These are phyloP conservation scores for Nepenthes alata DNA, from an alignment of 179 eudicot genomes.

Conservation along the genomic window DNA sequence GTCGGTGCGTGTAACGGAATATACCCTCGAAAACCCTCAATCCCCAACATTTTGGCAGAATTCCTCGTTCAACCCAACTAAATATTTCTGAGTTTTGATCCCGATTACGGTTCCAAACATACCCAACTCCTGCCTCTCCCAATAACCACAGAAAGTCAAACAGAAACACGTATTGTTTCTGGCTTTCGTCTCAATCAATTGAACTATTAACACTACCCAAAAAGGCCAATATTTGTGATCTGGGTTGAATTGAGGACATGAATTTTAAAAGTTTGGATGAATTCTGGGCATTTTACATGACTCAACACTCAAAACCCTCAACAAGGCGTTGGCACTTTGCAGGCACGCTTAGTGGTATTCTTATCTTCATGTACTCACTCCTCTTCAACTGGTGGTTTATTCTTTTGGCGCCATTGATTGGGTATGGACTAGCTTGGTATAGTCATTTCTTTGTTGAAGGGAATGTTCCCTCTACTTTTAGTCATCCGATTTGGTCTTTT, in stretches of 20 bases:
- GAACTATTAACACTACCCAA: too few species aligned
- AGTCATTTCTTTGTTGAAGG: slow-evolving; percentile 78
- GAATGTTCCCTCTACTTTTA: slow-evolving; percentile 69
- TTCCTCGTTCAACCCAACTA: too few species aligned
- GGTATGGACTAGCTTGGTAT: slow-evolving; percentile 77
- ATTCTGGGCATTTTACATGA: slow-evolving; percentile 81
- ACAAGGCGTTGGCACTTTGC: slow-evolving; percentile 79
- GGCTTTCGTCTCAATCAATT: too few species aligned
- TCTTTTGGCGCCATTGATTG: slow-evolving; percentile 52
- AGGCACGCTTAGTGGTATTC: slow-evolving; percentile 42
- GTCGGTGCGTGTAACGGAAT: too few species aligned
- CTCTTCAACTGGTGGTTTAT: slow-evolving; percentile 53
- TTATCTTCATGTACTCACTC: slow-evolving; percentile 34
- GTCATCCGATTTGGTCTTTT: slow-evolving; percentile 83
- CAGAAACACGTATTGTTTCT: too few species aligned
- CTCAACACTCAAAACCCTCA: slow-evolving; percentile 72
- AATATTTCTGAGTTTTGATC: too few species aligned
- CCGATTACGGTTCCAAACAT: too few species aligned
- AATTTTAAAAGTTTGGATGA: slow-evolving; percentile 71
- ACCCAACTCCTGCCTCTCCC: too few species aligned
- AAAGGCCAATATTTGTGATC: background rate
- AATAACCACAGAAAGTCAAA: too few species aligned
- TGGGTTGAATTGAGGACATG: slow-evolving; percentile 17
- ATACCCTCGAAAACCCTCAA: too few species aligned
- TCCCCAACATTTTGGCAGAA: too few species aligned